Evolutionary conservation across 164 flowering plant species (phyloP).

Genomic region (Santalum album): DNA sequence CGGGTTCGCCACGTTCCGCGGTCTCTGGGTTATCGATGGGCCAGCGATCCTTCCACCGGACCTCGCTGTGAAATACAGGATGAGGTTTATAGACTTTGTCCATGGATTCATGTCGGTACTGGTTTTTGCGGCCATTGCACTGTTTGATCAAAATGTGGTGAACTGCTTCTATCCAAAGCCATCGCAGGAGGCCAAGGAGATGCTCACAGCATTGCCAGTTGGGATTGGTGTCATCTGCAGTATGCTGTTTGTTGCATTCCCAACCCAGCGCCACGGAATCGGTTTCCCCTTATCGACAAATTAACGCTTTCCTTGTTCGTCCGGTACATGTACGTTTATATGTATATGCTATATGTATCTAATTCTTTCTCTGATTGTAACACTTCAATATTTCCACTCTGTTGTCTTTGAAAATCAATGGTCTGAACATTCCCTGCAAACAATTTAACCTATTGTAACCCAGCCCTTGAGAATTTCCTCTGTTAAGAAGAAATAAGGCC

Average conservation of each 20-base stretch:
- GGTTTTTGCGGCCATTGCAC: conserved; percentile 35
- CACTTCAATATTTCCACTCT: too few relatives aligned
- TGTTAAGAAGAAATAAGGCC: too few relatives aligned
- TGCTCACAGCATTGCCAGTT: conserved; percentile 26
- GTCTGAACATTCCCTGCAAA: too few relatives aligned
- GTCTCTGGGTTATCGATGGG: conserved; percentile 45
- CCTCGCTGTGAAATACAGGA: conserved; percentile 17
- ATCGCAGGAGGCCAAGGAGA: conserved; percentile 25
- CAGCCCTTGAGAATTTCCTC: too few relatives aligned
- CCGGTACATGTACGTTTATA: too few relatives aligned
- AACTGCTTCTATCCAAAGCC: conserved; percentile 36
- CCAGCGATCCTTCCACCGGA: conserved; percentile 23
- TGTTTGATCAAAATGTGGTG: conserved; percentile 35
- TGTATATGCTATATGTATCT: too few relatives aligned
- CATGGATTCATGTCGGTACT: conserved; percentile 36
- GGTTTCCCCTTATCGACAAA: conserved; percentile 43
- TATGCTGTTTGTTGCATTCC: conserved; percentile 53
- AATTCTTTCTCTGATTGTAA: too few relatives aligned
- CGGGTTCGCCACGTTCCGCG: conserved; percentile 33
- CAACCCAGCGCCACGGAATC: conserved; percentile 48
- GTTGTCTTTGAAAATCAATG: too few relatives aligned
- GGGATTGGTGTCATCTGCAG: conserved; percentile 37
- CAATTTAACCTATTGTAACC: too few relatives aligned
- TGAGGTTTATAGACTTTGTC: conserved; percentile 30
- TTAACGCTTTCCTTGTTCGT: conserved; percentile 3